A percentile compares a stretch with the other conserved stretches of the same genome.
These are phyloP conservation scores for Tillandsia fasciculata DNA, from an alignment of 176 grass and related monocot species.

Conservation along the genomic window DNA sequence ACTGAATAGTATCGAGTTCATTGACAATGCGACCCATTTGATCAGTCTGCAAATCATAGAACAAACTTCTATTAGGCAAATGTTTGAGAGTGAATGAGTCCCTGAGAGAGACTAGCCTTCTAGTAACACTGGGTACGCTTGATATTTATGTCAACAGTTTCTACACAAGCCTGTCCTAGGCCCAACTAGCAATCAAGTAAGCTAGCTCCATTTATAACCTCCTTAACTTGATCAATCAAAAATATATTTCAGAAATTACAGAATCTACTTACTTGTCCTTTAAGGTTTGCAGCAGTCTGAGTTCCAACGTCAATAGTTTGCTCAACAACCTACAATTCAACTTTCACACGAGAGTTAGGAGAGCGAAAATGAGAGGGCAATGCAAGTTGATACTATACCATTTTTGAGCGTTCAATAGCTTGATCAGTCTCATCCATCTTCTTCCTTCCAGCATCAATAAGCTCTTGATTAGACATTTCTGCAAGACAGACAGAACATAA, in stretches of 20 bases:
- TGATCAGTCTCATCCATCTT: slow-evolving; percentile 98
- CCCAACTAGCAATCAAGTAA: too few species aligned
- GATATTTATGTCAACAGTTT: too few species aligned
- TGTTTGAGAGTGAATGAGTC: not conserved
- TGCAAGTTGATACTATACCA: slow-evolving; percentile 27
- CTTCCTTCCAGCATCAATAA: slow-evolving; percentile 65
- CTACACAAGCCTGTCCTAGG: too few species aligned
- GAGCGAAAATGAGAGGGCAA: not conserved
- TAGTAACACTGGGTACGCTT: too few species aligned
- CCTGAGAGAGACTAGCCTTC: not conserved
- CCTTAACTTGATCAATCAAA: not conserved
- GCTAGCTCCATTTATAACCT: slow-evolving; percentile 5
- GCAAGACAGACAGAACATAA: slow-evolving; percentile 4
- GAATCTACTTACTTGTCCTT: slow-evolving; percentile 59
- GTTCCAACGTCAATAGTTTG: slow-evolving; percentile 96
- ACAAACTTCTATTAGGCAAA: not conserved
- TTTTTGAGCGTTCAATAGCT: slow-evolving; percentile 84
- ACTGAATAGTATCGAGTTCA: slow-evolving; percentile 45
- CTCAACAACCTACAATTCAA: slow-evolving; percentile 59
- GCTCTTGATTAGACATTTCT: slow-evolving; percentile 97
- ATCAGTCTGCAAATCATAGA: slow-evolving; percentile 34
- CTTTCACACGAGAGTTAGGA: slow-evolving; percentile 15
- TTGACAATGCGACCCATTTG: slow-evolving; percentile 55
- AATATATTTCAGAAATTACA: not conserved
- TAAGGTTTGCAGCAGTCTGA: slow-evolving; percentile 82